Evolutionary conservation across 805 yeast species (phyloP).

Genomic region (Torulaspora microellipsoides): DNA sequence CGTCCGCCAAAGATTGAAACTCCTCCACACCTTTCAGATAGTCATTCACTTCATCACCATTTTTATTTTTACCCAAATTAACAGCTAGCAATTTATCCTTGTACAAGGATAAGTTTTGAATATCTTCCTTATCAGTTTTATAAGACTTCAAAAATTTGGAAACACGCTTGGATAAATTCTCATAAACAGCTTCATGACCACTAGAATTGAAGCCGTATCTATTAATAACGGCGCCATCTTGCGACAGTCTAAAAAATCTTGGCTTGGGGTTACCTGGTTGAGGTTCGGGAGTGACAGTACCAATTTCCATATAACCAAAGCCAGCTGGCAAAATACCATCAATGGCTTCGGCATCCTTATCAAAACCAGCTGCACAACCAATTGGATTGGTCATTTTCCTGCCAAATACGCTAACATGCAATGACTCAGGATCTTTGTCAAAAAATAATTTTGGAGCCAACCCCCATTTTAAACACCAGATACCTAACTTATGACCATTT

Average conservation of each 20-base stretch:
- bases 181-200: constrained; percentile 74
- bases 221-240: constrained; percentile 88
- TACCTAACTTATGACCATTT: constrained; percentile 73
- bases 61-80: constrained; percentile 88
- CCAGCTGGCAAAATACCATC: constrained; percentile 76
- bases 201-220: constrained; percentile 92
- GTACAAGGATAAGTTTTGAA: constrained; percentile 46
- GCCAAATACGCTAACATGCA: constrained; percentile 64
- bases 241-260: constrained; percentile 77
- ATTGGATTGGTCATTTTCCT: constrained; percentile 65
- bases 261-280: constrained; percentile 96
- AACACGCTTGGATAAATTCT: constrained; percentile 62
- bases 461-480: constrained; percentile 63
- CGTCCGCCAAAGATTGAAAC: constrained; percentile 83
- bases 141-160: constrained; percentile 36
- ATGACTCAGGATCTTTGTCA: constrained; percentile 47
- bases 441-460: constrained; percentile 56
- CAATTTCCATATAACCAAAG: constrained; percentile 86
- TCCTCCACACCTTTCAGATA: constrained; percentile 78
- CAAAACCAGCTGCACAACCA: constrained; percentile 95
- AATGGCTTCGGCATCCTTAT: constrained; percentile 87
- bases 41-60: constrained; percentile 85
- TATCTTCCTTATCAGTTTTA: constrained; percentile 22
- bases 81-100: constrained; percentile 67
- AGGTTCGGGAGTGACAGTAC: constrained; percentile 87